phyloP scores from a whole-genome alignment of 1,284 basidiomycete species.

The Trichosporon sp. region DNA sequence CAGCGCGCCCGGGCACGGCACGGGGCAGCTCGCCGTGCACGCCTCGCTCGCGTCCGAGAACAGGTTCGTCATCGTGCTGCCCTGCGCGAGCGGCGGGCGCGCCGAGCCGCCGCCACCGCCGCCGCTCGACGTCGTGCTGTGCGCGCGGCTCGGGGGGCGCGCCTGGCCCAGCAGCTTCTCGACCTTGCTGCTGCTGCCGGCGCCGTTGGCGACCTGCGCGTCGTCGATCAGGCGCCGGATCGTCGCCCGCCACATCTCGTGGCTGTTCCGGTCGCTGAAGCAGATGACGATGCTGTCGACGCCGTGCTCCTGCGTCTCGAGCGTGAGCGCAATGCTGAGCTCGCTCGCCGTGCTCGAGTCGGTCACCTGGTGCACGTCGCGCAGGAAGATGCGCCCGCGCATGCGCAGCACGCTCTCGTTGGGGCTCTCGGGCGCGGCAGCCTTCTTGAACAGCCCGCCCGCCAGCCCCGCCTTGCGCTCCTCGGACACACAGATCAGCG shows the following conservation, averaged over 20 bases:
- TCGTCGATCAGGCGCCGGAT: constrained; percentile 65
- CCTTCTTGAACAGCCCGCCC: constrained; percentile 27
- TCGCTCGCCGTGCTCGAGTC: constrained; percentile 72
- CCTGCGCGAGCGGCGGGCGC: background rate
- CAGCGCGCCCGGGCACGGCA: constrained; percentile 27
- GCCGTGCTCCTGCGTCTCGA: constrained; percentile 73
- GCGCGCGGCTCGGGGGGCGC: constrained; percentile 20
- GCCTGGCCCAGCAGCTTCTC: constrained; percentile 22
- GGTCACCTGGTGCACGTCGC: constrained; percentile 81
- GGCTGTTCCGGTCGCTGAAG: constrained; percentile 81
- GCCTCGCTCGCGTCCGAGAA: background rate
- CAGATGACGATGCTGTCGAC: constrained; percentile 90
- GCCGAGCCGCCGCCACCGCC: background rate
- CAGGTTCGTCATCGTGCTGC: background rate
- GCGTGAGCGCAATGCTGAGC: constrained; percentile 84
- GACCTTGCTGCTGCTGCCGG: constrained; percentile 19
- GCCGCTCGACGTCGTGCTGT: background rate
- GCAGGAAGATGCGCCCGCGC: constrained; percentile 89
- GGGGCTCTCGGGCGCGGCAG: background rate
- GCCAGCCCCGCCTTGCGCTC: constrained; percentile 65
- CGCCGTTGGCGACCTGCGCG: background rate
- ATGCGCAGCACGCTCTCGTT: constrained; percentile 63
- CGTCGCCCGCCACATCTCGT: constrained; percentile 79
- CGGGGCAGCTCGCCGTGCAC: constrained; percentile 8
- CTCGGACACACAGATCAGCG: constrained; percentile 92